Base-by-base conservation (phyloP, 2,329 filamentous ascomycete genomes). In the Talaromyces sp. region DNA sequence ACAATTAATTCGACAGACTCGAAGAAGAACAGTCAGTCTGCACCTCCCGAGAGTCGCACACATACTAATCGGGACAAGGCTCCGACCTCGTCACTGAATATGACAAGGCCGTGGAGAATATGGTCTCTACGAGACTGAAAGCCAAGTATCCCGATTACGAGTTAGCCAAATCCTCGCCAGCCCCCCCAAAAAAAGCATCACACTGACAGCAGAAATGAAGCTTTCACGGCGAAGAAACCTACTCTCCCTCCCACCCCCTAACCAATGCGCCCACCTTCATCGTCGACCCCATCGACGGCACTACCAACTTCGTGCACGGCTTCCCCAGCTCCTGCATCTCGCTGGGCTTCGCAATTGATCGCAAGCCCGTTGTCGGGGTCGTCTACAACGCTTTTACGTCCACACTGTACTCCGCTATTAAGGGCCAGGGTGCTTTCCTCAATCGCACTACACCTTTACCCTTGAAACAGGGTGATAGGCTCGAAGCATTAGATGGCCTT, bases 21-120 rank as follows among this genome's bases (percentile, higher is more conserved):
- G 16, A 82, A 82, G 69, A 80, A 81, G 70, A 82, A 82, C 70
- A 80, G 78, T 81, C 66, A 50, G 74, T 71, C 13, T 16, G 3
- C 31, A 10, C 56, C 39, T 27, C 24, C 16, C 39, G 16, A 22
- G 27, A 24, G 48, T 13, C 24, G 8, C 14, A 59, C 24, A 24
- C 60, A 45, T 11, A 35, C 19, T 65, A 52, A 67, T 33, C 39
- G 33, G 41, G 16, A 27, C 13, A 13, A 85, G 83, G 83, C 62
- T 85, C 85, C 65, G 86, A 88, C 71, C 80, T 88, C 39, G 86
- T 88, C 19, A 88, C 86, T 8, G 84, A 88, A 75, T 88, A 86
- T 65, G 86, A 88, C 74, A 84, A 82, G 67, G 85, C 84, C 5
- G 85, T 88, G 39, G 86, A 88, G 72, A 81, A 79, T 24, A 81